phyloP scores from a whole-genome alignment of 176 grass and related monocot species.

The Juncus inflexus region DNA sequence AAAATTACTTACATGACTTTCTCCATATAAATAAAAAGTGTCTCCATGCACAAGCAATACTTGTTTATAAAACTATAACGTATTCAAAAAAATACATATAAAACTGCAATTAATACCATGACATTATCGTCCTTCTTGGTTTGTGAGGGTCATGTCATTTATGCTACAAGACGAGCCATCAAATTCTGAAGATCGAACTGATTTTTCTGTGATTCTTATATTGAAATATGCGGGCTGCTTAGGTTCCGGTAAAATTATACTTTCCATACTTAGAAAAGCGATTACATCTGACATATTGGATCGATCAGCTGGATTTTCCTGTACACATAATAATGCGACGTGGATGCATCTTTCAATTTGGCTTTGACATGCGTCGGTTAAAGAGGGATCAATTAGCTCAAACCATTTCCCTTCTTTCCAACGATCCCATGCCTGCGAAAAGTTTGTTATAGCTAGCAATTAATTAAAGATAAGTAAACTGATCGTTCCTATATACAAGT shows the following conservation, averaged over 20 bases:
- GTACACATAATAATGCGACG: conserved; percentile 26
- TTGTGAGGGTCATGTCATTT: conserved; percentile 4
- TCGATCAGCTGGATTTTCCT: conserved; percentile 23
- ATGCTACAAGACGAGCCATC: conserved; percentile 8
- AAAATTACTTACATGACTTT: no score
- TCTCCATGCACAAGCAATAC: no score
- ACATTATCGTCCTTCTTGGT: conserved; percentile 14
- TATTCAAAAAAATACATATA: no score
- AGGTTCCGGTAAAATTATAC: conserved; percentile 14
- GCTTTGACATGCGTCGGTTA: not conserved
- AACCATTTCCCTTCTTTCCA: conserved; percentile 15
- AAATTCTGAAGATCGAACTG: not conserved
- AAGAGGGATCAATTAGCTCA: not conserved
- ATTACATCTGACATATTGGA: conserved; percentile 23
- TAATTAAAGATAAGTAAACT: no score
- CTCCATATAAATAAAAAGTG: no score
- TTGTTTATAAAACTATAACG: no score
- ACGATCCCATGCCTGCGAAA: conserved; percentile 19
- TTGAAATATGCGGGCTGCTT: conserved; percentile 27
- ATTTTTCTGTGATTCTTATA: not conserved
- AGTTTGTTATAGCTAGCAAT: not conserved
- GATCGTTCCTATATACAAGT: no score
- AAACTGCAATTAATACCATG: no score
- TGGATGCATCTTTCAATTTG: conserved; percentile 24
- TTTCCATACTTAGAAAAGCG: conserved; percentile 4